phyloP scores from a whole-genome alignment of 176 grass and related monocot genomes.

The Avena sativa region DNA sequence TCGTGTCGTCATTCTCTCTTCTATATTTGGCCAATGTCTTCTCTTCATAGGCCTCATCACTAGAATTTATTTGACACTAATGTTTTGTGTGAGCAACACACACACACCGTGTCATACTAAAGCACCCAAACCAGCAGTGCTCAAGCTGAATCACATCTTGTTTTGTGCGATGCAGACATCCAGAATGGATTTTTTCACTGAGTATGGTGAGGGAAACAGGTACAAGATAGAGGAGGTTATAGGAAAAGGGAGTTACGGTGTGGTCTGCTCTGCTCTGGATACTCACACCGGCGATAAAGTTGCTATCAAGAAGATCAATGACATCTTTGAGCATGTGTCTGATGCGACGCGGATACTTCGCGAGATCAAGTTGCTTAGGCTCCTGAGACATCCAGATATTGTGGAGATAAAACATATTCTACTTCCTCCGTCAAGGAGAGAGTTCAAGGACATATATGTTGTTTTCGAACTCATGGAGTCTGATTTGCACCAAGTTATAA shows the following conservation, averaged over 20 bases:
- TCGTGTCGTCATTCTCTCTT: background rate
- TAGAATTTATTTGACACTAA: background rate
- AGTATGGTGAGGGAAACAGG: constrained; percentile 91
- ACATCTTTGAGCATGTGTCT: constrained; percentile 94
- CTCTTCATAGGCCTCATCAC: background rate
- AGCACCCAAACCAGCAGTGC: background rate
- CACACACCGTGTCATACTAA: background rate
- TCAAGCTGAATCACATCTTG: constrained; percentile 4
- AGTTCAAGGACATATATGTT: constrained; percentile 97
- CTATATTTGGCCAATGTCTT: background rate
- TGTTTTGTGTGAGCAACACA: background rate
- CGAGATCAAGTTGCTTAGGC: constrained; percentile 95
- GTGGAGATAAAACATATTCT: constrained; percentile 98
- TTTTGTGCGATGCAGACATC: constrained; percentile 52
- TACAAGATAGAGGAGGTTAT: constrained; percentile 97
- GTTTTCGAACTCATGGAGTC: constrained; percentile 99
- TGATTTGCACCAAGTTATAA: constrained; percentile 98
- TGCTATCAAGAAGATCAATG: constrained; percentile 98
- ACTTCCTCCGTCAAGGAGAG: constrained; percentile 87
- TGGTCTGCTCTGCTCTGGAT: constrained; percentile 92
- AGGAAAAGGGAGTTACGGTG: constrained; percentile 98
- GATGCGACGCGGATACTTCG: constrained; percentile 90
- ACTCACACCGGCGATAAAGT: constrained; percentile 79
- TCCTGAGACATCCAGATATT: constrained; percentile 92
- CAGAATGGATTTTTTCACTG: constrained; percentile 86